Evolutionary conservation across 2,329 filamentous ascomycete genomes (phyloP).

Genomic region (Calonectria henricotiae): DNA sequence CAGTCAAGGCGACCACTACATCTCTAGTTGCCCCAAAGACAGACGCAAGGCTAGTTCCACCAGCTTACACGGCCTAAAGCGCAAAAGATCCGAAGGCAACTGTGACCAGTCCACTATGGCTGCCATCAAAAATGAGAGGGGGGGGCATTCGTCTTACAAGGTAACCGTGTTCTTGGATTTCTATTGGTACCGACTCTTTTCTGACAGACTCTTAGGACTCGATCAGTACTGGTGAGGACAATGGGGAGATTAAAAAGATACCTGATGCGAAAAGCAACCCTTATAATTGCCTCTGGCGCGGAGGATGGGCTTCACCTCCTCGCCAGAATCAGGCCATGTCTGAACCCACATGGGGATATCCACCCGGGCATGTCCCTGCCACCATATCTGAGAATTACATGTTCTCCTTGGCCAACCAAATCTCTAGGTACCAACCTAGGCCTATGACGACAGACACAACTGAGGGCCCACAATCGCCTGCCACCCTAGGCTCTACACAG

Average conservation of each 20-base stretch:
- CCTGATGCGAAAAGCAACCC: neutral
- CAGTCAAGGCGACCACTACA: slow-evolving; percentile 37
- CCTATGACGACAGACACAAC: neutral
- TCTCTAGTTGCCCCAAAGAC: slow-evolving; percentile 37
- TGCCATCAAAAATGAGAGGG: slow-evolving; percentile 30
- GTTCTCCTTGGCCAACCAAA: neutral
- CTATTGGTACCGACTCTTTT: neutral
- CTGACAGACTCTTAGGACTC: slow-evolving; percentile 15
- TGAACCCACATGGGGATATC: slow-evolving; percentile 20
- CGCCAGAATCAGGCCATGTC: neutral
- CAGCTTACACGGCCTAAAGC: slow-evolving; percentile 12
- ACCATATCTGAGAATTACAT: neutral
- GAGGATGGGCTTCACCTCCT: slow-evolving; percentile 1
- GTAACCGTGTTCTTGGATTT: neutral
- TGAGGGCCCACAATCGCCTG: neutral
- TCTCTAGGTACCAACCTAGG: neutral
- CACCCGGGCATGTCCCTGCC: neutral
- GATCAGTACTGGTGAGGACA: slow-evolving; percentile 1
- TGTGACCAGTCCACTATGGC: neutral
- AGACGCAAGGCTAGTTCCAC: neutral
- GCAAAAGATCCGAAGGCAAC: neutral
- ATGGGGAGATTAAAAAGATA: neutral
- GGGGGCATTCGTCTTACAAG: slow-evolving; percentile 52
- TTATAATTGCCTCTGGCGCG: neutral
- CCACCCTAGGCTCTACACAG: neutral